phyloP scores from a whole-genome alignment of 1,284 basidiomycete genomes.

The Sutorius eximius region DNA sequence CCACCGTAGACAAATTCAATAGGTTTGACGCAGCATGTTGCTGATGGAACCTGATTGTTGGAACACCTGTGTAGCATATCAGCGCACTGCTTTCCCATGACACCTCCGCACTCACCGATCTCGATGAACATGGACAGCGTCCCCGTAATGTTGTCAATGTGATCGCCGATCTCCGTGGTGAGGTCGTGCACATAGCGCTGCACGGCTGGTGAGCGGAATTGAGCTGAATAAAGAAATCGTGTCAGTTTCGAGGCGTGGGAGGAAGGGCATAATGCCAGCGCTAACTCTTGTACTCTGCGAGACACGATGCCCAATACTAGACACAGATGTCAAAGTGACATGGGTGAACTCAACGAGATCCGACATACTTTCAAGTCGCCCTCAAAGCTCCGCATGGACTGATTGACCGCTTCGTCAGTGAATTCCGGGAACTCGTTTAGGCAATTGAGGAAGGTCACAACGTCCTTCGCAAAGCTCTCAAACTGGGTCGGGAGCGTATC shows the following conservation, averaged over 20 bases:
- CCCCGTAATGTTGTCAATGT: constrained; percentile 52
- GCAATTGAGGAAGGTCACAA: constrained; percentile 51
- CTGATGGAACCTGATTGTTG: constrained; percentile 61
- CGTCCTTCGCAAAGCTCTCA: constrained; percentile 46
- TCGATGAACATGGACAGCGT: constrained; percentile 54
- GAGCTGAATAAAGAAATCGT: constrained; percentile 35
- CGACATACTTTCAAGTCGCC: constrained; percentile 49
- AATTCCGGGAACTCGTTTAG: constrained; percentile 60
- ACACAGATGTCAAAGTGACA: constrained; percentile 14
- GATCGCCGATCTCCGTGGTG: constrained; percentile 52
- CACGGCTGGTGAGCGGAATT: constrained; percentile 54
- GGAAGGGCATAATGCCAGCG: background rate
- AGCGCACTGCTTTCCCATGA: constrained; percentile 16
- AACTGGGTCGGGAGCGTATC: constrained; percentile 40
- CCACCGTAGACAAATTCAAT: constrained; percentile 55
- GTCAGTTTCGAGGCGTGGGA: constrained; percentile 12
- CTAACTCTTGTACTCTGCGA: constrained; percentile 37
- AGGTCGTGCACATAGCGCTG: constrained; percentile 57
- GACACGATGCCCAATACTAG: constrained; percentile 38
- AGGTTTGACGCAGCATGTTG: constrained; percentile 53
- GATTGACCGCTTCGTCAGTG: constrained; percentile 54
- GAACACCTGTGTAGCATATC: constrained; percentile 47
- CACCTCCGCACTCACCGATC: constrained; percentile 43
- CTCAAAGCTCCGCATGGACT: constrained; percentile 50
- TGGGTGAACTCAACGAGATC: background rate